Conservation (phyloP, 805 yeast genomes). For the Hanseniaspora jakobsenii region DNA sequence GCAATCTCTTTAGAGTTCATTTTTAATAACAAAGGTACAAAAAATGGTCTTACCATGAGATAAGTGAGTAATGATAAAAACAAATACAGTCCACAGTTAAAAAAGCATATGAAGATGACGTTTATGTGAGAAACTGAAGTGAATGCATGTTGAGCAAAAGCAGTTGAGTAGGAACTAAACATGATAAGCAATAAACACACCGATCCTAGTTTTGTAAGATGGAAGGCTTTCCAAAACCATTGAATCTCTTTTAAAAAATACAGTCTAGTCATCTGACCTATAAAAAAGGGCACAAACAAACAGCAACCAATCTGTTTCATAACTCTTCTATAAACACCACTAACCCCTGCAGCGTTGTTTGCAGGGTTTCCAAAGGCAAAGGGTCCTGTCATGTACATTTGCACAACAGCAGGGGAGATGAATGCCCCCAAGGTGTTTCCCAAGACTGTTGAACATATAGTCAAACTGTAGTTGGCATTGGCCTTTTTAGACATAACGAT, state of each 20-base stretch:
- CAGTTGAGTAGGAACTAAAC: slow-evolving; percentile 74
- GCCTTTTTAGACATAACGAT: slow-evolving; percentile 86
- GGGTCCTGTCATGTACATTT: slow-evolving; percentile 45
- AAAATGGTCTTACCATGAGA: slow-evolving; percentile 47
- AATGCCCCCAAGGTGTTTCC: slow-evolving; percentile 82
- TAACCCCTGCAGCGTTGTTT: slow-evolving; percentile 37
- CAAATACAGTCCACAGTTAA: slow-evolving; percentile 68
- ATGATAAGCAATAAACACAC: slow-evolving; percentile 67
- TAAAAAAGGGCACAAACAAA: slow-evolving; percentile 72
- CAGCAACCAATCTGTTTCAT: slow-evolving; percentile 81
- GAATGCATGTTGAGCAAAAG: slow-evolving; percentile 74
- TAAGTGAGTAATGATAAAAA: slow-evolving; percentile 60
- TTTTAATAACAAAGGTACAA: slow-evolving; percentile 35
- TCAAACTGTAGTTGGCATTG: slow-evolving; percentile 65
- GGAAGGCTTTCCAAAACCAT: slow-evolving; percentile 46
- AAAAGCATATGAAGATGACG: slow-evolving; percentile 65
- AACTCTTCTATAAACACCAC: slow-evolving; percentile 53
- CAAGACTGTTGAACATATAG: slow-evolving; percentile 72
- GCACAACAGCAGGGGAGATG: slow-evolving; percentile 73
- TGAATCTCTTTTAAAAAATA: slow-evolving; percentile 52
- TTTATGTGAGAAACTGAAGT: slow-evolving; percentile 54
- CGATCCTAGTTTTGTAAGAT: slow-evolving; percentile 61
- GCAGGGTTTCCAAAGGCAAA: slow-evolving; percentile 81
- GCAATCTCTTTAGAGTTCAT: slow-evolving; percentile 39
- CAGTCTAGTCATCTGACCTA: slow-evolving; percentile 77